Evolutionary conservation across 257 asterid genomes (phyloP).

Genomic region (Primulina eburnea): DNA sequence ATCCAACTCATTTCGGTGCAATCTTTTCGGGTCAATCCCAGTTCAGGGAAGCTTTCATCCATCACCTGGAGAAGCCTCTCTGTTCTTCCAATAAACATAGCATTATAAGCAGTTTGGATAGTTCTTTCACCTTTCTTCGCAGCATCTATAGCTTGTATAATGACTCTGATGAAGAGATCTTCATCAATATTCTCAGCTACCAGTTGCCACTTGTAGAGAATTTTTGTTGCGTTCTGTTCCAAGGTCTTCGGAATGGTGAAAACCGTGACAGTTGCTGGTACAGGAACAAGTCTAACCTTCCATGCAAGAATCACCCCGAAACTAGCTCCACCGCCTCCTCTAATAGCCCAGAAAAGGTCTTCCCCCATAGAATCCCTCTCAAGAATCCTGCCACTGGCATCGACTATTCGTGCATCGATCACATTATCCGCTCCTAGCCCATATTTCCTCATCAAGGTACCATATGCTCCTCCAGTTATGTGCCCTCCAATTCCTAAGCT

Average conservation of each 20-base stretch:
- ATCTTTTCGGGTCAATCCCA: conserved; percentile 46
- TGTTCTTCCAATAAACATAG: conserved; percentile 45
- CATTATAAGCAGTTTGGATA: conserved; percentile 42
- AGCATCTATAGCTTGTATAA: conserved; percentile 33
- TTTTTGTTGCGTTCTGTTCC: conserved; percentile 46
- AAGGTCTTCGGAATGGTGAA: conserved; percentile 51
- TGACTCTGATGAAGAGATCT: conserved; percentile 53
- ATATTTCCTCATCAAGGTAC: conserved; percentile 51
- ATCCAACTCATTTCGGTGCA: conserved; percentile 68
- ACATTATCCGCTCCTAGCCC: conserved; percentile 66
- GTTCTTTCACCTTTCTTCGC: conserved; percentile 42
- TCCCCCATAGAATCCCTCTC: conserved; percentile 57
- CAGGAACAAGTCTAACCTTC: conserved; percentile 53
- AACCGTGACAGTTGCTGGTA: conserved; percentile 50
- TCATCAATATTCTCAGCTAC: conserved; percentile 51
- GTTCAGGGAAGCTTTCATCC: conserved; percentile 48
- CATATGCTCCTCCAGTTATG: conserved; percentile 66
- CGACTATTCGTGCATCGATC: conserved; percentile 52
- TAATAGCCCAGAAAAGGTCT: conserved; percentile 64
- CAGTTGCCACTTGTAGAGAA: conserved; percentile 63
- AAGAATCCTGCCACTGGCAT: conserved; percentile 44
- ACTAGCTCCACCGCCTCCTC: conserved; percentile 68
- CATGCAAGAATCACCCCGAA: conserved; percentile 58
- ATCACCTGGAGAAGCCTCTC: conserved; percentile 41
- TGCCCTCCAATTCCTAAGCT: conserved; percentile 69